A percentile compares a stretch with the other conserved stretches of the same genome.
These are phyloP conservation scores for Starmerella potacharoeniae DNA, from an alignment of 805 yeast genomes.

Conservation along the genomic window DNA sequence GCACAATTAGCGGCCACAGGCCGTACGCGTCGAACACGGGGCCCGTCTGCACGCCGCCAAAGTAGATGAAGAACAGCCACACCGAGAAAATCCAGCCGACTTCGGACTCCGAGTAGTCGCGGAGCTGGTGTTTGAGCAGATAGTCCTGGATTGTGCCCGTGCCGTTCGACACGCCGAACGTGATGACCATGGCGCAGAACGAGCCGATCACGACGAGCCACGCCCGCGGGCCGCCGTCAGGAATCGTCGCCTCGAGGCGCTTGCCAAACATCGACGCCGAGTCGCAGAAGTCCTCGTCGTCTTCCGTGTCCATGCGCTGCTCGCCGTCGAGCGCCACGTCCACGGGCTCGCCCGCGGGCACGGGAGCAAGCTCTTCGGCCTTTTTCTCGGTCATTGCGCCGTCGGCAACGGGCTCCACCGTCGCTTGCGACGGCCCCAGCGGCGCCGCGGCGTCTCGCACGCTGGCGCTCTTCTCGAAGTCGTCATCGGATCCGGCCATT, in stretches of 20 bases:
- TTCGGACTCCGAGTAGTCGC: conserved; percentile 36
- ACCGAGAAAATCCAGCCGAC: conserved; percentile 59
- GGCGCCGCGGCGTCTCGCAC: not conserved
- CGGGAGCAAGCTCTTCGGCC: not conserved
- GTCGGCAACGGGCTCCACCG: not conserved
- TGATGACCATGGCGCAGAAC: conserved; percentile 43
- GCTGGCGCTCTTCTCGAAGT: not conserved
- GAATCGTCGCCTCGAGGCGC: conserved; percentile 19
- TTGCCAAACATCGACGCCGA: not conserved
- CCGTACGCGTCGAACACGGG: conserved; percentile 52
- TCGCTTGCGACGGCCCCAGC: not conserved
- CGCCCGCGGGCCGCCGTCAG: conserved; percentile 48
- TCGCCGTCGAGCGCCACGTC: not conserved
- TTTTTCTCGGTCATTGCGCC: not conserved
- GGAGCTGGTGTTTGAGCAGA: conserved; percentile 43
- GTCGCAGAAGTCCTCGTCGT: not conserved
- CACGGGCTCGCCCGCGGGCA: not conserved
- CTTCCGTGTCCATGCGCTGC: not conserved
- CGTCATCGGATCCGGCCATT: not conserved
- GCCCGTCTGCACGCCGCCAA: conserved; percentile 40
- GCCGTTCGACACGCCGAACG: conserved; percentile 57
- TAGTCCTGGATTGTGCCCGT: conserved; percentile 61
- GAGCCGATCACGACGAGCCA: conserved; percentile 46
- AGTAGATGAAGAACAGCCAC: conserved; percentile 31
- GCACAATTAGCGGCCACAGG: conserved; percentile 34